Percentiles rank a stretch among this genome's conserved stretches.
Evolutionary conservation across 2,329 filamentous ascomycete species (phyloP).

Genomic region (Rutstroemia sp.): DNA sequence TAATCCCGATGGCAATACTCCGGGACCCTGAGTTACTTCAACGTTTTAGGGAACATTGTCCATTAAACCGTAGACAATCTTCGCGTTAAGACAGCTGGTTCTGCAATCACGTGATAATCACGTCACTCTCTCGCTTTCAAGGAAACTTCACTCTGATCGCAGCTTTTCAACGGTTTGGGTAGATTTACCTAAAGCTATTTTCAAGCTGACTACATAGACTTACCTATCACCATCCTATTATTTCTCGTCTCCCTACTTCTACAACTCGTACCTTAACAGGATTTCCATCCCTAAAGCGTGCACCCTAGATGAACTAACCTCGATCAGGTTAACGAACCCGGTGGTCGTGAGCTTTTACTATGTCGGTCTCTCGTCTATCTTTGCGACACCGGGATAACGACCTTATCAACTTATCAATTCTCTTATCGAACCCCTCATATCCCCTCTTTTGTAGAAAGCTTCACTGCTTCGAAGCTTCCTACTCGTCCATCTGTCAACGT

Average conservation of each 20-base stretch:
- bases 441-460: neutral
- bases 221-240: neutral
- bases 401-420: neutral
- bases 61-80: too few species aligned
- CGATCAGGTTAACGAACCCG: conserved; percentile 8
- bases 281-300: neutral
- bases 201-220: too few species aligned
- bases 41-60: too few species aligned
- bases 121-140: too few species aligned
- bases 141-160: too few species aligned
- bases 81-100: too few species aligned
- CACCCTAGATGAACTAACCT: conserved; percentile 3
- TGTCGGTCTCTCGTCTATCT: neutral
- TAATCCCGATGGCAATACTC: too few species aligned
- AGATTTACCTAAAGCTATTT: too few species aligned
- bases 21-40: too few species aligned
- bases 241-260: neutral
- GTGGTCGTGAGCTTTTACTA: neutral
- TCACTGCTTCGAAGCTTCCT: neutral
- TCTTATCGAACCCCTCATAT: neutral
- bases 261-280: neutral
- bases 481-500: neutral
- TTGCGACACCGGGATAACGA: neutral
- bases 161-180: too few species aligned
- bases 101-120: too few species aligned